phyloP scores from a whole-genome alignment of 371 early-diverging fungal species.

The Lichtheimia hyalospora region DNA sequence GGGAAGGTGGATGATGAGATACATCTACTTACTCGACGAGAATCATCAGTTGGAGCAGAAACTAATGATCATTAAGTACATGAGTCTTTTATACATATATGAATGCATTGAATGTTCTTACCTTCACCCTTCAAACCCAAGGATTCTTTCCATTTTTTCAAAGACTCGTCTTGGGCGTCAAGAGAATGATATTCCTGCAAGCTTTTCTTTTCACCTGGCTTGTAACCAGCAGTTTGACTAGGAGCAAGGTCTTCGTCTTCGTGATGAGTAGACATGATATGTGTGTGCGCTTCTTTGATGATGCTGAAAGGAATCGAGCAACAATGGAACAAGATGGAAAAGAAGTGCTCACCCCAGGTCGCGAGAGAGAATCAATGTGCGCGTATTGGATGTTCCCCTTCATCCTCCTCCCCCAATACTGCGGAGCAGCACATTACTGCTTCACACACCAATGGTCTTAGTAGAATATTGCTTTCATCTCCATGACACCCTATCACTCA shows the following conservation, averaged over 20 bases:
- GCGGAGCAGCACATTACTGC: too few species aligned
- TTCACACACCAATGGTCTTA: too few species aligned
- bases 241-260: conserved; percentile 84
- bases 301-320: conserved; percentile 19
- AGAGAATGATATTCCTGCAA: conserved; percentile 80
- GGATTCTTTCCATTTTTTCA: conserved; percentile 94
- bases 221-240: conserved; percentile 77
- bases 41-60: conserved; percentile 59
- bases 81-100: too few species aligned
- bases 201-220: conserved; percentile 88
- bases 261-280: conserved; percentile 41
- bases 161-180: conserved; percentile 92
- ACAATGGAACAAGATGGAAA: conserved; percentile 1
- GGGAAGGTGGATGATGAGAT: too few species aligned
- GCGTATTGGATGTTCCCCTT: too few species aligned
- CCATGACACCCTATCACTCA: too few species aligned
- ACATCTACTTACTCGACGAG: conserved; percentile 57
- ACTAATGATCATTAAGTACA: conserved; percentile 7
- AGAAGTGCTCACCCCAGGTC: background rate
- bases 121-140: conserved; percentile 70
- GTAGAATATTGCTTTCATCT: too few species aligned
- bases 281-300: background rate
- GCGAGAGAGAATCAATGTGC: too few species aligned
- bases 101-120: background rate
- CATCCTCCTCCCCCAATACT: too few species aligned